Percentiles rank a stretch among this genome's conserved stretches.
phyloP scores from a whole-genome alignment of 805 yeast species.

The Barnettozyma siamensis region DNA sequence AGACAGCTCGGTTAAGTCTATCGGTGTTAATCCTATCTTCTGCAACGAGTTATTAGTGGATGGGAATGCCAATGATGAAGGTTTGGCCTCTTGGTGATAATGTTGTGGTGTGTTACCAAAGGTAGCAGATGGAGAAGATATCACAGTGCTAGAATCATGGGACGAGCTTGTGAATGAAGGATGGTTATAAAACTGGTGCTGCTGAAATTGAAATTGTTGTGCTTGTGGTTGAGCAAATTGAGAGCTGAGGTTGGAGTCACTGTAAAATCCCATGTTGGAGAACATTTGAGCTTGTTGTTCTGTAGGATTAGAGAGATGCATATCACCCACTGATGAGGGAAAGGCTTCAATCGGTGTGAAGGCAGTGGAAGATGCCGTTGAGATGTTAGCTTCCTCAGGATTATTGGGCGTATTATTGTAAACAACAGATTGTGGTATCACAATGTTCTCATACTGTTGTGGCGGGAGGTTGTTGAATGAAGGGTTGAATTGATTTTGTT shows the following conservation, averaged over 20 bases:
- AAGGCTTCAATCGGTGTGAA: slow-evolving; percentile 21
- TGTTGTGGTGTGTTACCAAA: slow-evolving; percentile 5
- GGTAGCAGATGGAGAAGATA: too few relatives aligned
- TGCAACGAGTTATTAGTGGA: background rate
- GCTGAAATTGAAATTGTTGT: background rate
- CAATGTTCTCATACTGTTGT: background rate
- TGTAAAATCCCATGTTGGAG: background rate
- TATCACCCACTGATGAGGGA: slow-evolving; percentile 5
- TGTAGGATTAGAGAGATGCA: background rate
- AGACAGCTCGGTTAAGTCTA: too few relatives aligned
- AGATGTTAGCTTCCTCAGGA: background rate
- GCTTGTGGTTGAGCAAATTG: background rate
- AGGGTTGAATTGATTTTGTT: background rate
- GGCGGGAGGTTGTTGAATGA: background rate
- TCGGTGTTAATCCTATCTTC: too few relatives aligned
- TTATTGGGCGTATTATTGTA: background rate
- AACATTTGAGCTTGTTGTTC: background rate
- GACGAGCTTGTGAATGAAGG: too few relatives aligned
- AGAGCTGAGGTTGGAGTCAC: background rate
- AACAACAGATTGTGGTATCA: background rate
- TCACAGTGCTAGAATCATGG: too few relatives aligned
- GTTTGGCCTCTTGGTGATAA: slow-evolving; percentile 13
- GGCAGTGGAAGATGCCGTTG: slow-evolving; percentile 1
- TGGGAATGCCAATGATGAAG: slow-evolving; percentile 6
- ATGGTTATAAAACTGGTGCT: background rate